A percentile compares a stretch with the other conserved stretches of the same genome.
phyloP scores from a whole-genome alignment of 129 eudicot species.

The Tanacetum coccineum region DNA sequence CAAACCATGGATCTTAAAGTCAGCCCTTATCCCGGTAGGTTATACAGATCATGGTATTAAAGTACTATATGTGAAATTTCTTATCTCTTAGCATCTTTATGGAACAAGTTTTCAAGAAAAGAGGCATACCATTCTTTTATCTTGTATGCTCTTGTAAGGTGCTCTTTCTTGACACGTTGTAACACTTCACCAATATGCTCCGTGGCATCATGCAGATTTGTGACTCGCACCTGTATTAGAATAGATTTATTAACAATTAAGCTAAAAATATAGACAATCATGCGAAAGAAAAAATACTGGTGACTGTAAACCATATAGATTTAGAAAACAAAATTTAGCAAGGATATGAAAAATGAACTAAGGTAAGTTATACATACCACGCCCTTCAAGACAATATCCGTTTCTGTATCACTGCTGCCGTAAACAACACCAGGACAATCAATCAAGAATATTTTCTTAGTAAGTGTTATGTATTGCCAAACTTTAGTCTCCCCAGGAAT shows the following conservation, averaged over 20 bases:
- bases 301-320: neutral
- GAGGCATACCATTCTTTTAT: slow-evolving; percentile 66
- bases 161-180: slow-evolving; percentile 88
- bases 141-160: slow-evolving; percentile 81
- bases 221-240: slow-evolving; percentile 73
- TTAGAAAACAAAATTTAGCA: slow-evolving; percentile 4
- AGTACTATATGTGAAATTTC: neutral
- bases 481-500: slow-evolving; percentile 99
- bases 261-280: neutral
- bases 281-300: neutral
- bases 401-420: slow-evolving; percentile 79
- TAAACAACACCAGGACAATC: slow-evolving; percentile 99
- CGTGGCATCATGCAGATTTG: slow-evolving; percentile 88
- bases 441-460: slow-evolving; percentile 90
- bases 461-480: slow-evolving; percentile 97
- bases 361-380: slow-evolving; percentile 60
- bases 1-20: no score
- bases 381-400: slow-evolving; percentile 94
- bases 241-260: neutral
- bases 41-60: no score
- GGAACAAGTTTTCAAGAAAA: neutral
- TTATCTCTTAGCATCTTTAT: neutral
- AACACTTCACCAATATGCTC: slow-evolving; percentile 97
- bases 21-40: no score
- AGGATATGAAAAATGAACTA: neutral